These are phyloP conservation scores for Trichophyton verrucosum DNA, from an alignment of 2,329 filamentous ascomycete species.

Conservation along the genomic window DNA sequence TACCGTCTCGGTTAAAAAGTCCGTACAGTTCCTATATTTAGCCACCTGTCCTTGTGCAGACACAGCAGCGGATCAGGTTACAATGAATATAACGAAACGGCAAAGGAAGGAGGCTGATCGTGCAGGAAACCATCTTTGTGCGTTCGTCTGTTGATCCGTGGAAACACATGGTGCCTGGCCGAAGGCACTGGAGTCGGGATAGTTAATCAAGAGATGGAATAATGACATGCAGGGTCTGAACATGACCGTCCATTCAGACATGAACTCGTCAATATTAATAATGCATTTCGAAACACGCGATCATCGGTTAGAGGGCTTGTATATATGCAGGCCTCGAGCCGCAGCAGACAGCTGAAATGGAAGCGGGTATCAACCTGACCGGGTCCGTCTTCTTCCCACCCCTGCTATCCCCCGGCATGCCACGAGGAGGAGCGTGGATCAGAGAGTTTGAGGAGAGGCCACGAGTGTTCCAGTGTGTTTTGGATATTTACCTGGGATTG, in stretches of 20 bases:
- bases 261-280: neutral
- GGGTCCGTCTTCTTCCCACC: neutral
- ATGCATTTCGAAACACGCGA: neutral
- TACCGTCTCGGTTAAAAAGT: neutral
- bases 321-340: too few relatives aligned
- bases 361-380: neutral
- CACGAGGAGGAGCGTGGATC: neutral
- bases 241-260: neutral
- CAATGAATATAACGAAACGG: neutral
- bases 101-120: neutral
- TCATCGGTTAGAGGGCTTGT: neutral
- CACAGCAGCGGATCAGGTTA: neutral
- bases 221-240: neutral
- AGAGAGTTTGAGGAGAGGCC: neutral
- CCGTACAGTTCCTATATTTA: constrained; percentile 2
- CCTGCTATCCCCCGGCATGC: neutral
- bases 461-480: neutral
- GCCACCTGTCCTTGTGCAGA: neutral
- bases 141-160: neutral
- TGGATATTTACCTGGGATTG: neutral
- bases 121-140: neutral
- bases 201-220: too few relatives aligned
- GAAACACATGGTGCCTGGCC: neutral
- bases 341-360: neutral
- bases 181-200: too few relatives aligned